Evolutionary conservation across 1,139 yeast genomes (phyloP).

Genomic region (Suhomyces choctaworum): DNA sequence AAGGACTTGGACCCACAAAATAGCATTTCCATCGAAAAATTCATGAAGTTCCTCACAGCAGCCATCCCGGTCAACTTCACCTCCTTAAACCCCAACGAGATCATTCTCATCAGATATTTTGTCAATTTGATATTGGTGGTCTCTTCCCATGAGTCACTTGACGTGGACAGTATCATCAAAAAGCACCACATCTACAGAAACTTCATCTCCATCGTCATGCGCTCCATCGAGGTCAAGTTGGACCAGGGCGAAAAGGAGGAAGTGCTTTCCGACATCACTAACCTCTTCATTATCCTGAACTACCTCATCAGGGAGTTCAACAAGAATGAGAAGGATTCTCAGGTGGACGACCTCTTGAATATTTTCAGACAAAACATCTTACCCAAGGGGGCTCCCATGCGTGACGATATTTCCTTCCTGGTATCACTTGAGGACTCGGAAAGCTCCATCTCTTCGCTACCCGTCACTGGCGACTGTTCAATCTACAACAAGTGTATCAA

Average conservation of each 20-base stretch:
- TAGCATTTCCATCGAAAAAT: slow-evolving; percentile 1
- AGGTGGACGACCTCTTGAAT: not conserved
- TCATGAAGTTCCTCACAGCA: slow-evolving; percentile 2
- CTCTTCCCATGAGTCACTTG: slow-evolving; percentile 1
- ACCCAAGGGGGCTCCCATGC: not conserved
- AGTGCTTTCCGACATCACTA: slow-evolving; percentile 5
- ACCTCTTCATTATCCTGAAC: slow-evolving; percentile 6
- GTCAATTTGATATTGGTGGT: slow-evolving; percentile 9
- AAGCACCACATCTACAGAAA: slow-evolving; percentile 1
- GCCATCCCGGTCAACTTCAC: not conserved
- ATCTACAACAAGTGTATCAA: slow-evolving; percentile 4
- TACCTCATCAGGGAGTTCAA: slow-evolving; percentile 2
- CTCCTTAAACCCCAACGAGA: slow-evolving; percentile 1
- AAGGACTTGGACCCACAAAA: slow-evolving; percentile 7
- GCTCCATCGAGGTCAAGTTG: slow-evolving; percentile 2
- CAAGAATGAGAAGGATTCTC: not conserved
- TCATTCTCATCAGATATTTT: slow-evolving; percentile 6
- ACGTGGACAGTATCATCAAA: not conserved
- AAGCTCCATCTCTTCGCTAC: not conserved
- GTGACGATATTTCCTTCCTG: not conserved
- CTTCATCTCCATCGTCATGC: slow-evolving; percentile 1
- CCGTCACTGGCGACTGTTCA: not conserved
- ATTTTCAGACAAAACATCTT: slow-evolving; percentile 1
- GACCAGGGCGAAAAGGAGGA: slow-evolving; percentile 5
- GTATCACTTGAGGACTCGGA: not conserved